A percentile compares a stretch with the other conserved stretches of the same genome.
phyloP scores from a whole-genome alignment of 495 filamentous ascomycete genomes.

The Neurospora sp. region DNA sequence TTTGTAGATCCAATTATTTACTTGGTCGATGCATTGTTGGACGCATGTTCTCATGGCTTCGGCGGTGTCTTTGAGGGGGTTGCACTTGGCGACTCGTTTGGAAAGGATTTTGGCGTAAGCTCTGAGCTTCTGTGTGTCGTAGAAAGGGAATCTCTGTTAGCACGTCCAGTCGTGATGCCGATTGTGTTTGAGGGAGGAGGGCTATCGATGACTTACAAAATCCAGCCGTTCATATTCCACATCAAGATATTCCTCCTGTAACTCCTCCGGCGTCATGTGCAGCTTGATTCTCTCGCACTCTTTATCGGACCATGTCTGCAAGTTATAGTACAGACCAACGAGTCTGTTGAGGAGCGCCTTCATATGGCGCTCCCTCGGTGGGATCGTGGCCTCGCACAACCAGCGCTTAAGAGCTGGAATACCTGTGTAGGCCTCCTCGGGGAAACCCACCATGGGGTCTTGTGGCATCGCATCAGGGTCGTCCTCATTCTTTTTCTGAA shows the following conservation, averaged over 20 bases:
- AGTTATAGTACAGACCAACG: conserved; percentile 4
- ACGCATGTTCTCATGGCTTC: conserved; percentile 1
- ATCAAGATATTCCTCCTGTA: neutral
- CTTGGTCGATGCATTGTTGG: neutral
- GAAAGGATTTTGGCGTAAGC: neutral
- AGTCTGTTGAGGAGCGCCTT: conserved; percentile 8
- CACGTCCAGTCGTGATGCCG: neutral
- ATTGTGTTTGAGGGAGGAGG: too few relatives aligned
- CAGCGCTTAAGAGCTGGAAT: conserved; percentile 14
- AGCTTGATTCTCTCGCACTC: neutral
- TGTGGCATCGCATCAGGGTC: neutral
- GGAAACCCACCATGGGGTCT: conserved; percentile 7
- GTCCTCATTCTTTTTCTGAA: neutral
- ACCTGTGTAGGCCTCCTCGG: conserved; percentile 11
- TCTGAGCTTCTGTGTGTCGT: neutral
- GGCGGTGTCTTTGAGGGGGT: conserved; percentile 1
- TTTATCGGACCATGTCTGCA: conserved; percentile 11
- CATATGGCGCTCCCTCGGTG: conserved; percentile 7
- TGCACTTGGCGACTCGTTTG: neutral
- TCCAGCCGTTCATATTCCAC: neutral
- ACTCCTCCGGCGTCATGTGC: neutral
- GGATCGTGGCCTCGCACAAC: conserved; percentile 8
- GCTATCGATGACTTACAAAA: too few relatives aligned
- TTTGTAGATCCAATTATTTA: conserved; percentile 8
- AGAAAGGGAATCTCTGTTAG: neutral